Conservation (phyloP, 75 land plant species). For the Pseudotsuga menziesii region DNA sequence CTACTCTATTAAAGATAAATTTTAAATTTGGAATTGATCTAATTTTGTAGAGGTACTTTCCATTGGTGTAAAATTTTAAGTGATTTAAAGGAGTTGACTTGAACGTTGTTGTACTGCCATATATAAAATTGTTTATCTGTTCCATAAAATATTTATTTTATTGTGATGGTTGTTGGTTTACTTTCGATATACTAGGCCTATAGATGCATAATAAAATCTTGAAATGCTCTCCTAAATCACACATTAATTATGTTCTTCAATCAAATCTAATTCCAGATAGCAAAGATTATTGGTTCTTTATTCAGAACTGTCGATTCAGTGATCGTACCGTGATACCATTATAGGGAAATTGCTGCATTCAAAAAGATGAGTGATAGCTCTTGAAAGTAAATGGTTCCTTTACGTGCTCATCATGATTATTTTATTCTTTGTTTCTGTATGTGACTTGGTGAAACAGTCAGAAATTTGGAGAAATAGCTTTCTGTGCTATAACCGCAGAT, state of each 20-base stretch:
- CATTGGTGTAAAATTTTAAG: too few relatives aligned
- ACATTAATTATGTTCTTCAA: too few relatives aligned
- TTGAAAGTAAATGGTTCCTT: background rate
- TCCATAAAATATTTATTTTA: background rate
- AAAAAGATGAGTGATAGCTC: too few relatives aligned
- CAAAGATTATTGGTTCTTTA: too few relatives aligned
- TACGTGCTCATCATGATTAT: background rate
- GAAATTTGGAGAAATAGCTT: conserved; percentile 98
- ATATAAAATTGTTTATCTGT: background rate
- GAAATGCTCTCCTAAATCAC: too few relatives aligned
- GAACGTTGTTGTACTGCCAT: background rate
- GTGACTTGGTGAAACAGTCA: conserved; percentile 48
- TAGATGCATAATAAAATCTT: background rate
- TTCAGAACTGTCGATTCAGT: too few relatives aligned
- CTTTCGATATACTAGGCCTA: background rate
- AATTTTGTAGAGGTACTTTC: too few relatives aligned
- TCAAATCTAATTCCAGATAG: too few relatives aligned
- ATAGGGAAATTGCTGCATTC: too few relatives aligned
- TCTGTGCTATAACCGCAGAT: conserved; percentile 98
- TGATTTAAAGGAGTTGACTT: background rate
- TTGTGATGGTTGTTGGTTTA: background rate
- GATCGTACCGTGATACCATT: too few relatives aligned
- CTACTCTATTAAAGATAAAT: too few relatives aligned
- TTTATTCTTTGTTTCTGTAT: background rate
- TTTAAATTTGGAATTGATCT: too few relatives aligned